These are phyloP conservation scores for Scheffersomyces insectosa DNA, from an alignment of 1,139 yeast species.

Conservation along the genomic window DNA sequence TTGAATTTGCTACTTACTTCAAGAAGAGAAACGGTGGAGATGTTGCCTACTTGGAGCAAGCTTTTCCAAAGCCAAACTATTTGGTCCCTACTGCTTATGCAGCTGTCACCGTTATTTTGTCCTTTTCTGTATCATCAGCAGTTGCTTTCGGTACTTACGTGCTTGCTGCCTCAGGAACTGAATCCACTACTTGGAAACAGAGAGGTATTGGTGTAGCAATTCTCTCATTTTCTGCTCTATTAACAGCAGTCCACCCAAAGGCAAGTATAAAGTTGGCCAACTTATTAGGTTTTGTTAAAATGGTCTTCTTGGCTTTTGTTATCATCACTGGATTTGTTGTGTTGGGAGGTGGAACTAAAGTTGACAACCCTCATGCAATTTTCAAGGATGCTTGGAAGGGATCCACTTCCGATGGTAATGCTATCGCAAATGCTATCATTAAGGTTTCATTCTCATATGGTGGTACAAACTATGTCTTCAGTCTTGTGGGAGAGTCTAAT, in stretches of 20 bases:
- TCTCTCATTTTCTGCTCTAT: slow-evolving; percentile 27
- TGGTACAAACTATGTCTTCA: slow-evolving; percentile 40
- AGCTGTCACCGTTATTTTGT: slow-evolving; percentile 39
- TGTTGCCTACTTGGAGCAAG: slow-evolving; percentile 45
- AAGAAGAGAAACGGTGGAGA: slow-evolving; percentile 42
- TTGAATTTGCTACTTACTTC: slow-evolving; percentile 42
- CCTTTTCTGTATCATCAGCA: slow-evolving; percentile 43
- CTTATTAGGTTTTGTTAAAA: slow-evolving; percentile 39
- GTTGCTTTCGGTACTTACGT: slow-evolving; percentile 43
- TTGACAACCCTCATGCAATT: slow-evolving; percentile 29
- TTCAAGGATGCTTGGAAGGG: slow-evolving; percentile 43
- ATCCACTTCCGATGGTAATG: slow-evolving; percentile 40
- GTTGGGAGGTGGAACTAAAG: slow-evolving; percentile 38
- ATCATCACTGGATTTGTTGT: slow-evolving; percentile 38
- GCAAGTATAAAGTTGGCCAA: slow-evolving; percentile 34
- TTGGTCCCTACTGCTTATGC: slow-evolving; percentile 44
- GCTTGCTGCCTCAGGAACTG: slow-evolving; percentile 35
- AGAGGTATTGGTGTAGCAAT: slow-evolving; percentile 45
- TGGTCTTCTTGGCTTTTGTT: slow-evolving; percentile 37
- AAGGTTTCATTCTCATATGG: slow-evolving; percentile 45
- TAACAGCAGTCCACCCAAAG: slow-evolving; percentile 32
- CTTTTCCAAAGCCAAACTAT: slow-evolving; percentile 40
- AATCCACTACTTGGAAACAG: slow-evolving; percentile 37
- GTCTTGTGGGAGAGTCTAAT: slow-evolving; percentile 39
- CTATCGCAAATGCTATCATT: slow-evolving; percentile 42